Conservation (phyloP, 2,329 filamentous ascomycete species). For the Penicillium sp. region DNA sequence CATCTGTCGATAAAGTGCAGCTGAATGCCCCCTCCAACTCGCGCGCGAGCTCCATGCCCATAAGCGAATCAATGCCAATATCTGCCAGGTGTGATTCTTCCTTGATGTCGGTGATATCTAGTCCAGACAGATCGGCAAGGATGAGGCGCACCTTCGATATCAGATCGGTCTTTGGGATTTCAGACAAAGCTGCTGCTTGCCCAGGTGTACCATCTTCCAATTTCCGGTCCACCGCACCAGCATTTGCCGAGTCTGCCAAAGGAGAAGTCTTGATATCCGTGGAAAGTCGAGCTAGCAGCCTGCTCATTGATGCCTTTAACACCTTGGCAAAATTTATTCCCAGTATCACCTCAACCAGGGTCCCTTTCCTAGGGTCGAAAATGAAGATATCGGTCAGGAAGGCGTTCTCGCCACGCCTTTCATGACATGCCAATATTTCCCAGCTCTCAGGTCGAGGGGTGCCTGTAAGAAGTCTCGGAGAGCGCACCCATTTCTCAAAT, state of each 20-base stretch:
- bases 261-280: not conserved
- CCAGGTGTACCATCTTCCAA: not conserved
- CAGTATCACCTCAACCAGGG: constrained; percentile 32
- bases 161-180: not conserved
- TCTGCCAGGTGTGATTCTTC: constrained; percentile 42
- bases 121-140: constrained; percentile 28
- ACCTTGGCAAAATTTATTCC: constrained; percentile 33
- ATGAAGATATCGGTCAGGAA: constrained; percentile 37
- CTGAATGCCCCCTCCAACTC: constrained; percentile 47
- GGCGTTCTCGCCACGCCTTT: constrained; percentile 16
- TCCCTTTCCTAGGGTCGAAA: constrained; percentile 30
- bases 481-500: constrained; percentile 32
- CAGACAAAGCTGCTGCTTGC: not conserved
- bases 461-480: constrained; percentile 18
- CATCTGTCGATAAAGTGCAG: constrained; percentile 27
- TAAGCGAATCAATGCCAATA: constrained; percentile 54
- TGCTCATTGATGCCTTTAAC: constrained; percentile 22
- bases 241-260: not conserved
- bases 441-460: constrained; percentile 18
- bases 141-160: constrained; percentile 1
- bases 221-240: not conserved
- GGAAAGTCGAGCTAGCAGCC: constrained; percentile 11
- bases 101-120: constrained; percentile 42
- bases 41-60: constrained; percentile 51
- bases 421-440: constrained; percentile 32